Conservation (phyloP, 2,329 filamentous ascomycete species). For the Diaporthe citrichinensis region DNA sequence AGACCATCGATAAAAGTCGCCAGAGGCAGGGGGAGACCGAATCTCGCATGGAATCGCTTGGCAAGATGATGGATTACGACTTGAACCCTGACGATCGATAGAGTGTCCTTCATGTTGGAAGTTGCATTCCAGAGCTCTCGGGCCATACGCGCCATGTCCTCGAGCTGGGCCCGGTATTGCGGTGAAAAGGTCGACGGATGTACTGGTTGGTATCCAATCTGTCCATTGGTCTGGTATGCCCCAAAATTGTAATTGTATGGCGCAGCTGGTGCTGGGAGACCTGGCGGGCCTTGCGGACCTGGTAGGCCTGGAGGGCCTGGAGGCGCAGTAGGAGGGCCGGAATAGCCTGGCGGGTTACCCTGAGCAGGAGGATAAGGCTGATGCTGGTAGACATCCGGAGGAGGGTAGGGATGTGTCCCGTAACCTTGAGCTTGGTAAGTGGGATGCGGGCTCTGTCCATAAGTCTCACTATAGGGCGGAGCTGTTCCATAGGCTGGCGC, state of each 20-base stretch:
- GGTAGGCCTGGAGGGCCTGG: neutral
- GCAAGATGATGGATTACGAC: conserved; percentile 75
- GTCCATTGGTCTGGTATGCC: conserved; percentile 45
- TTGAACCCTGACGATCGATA: conserved; percentile 73
- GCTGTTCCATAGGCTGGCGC: conserved; percentile 50
- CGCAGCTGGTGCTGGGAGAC: conserved; percentile 39
- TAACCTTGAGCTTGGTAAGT: conserved; percentile 44
- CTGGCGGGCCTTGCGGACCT: neutral
- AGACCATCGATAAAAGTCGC: conserved; percentile 72
- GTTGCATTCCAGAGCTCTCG: conserved; percentile 75
- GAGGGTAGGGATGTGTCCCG: conserved; percentile 42
- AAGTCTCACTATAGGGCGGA: conserved; percentile 51
- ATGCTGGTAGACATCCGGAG: conserved; percentile 42
- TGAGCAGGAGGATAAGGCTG: conserved; percentile 47
- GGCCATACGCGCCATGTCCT: conserved; percentile 67
- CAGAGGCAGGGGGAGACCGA: conserved; percentile 69
- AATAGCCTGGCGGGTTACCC: conserved; percentile 40
- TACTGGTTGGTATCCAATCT: conserved; percentile 42
- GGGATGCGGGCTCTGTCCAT: conserved; percentile 47
- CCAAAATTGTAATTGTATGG: conserved; percentile 45
- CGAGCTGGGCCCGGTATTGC: conserved; percentile 62
- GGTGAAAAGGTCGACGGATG: conserved; percentile 53
- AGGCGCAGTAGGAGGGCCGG: conserved; percentile 36
- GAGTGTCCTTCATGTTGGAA: conserved; percentile 71
- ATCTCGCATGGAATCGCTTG: conserved; percentile 69